Evolutionary conservation across 2,329 filamentous ascomycete genomes (phyloP).

Genomic region (Pseudogymnoascus destructans): DNA sequence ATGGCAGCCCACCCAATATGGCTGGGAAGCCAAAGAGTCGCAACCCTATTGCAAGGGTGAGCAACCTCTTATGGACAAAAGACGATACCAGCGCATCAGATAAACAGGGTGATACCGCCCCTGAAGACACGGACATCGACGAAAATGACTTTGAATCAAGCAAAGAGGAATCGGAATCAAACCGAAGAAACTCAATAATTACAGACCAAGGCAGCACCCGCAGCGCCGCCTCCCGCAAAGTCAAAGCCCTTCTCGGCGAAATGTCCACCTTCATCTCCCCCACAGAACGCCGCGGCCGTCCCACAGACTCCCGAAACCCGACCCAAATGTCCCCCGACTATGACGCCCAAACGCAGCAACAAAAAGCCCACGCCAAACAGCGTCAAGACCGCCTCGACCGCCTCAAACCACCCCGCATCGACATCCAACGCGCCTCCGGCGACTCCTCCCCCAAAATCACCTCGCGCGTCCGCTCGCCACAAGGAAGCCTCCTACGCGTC

Average conservation of each 20-base stretch:
- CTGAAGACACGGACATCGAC: conserved; percentile 36
- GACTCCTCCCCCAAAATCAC: conserved; percentile 18
- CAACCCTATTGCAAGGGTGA: conserved; percentile 48
- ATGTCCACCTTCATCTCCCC: conserved; percentile 40
- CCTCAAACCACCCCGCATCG: conserved; percentile 35
- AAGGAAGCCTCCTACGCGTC: conserved; percentile 17
- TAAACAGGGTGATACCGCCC: conserved; percentile 31
- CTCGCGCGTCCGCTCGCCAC: conserved; percentile 12
- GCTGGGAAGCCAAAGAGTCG: conserved; percentile 29
- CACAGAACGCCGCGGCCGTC: conserved; percentile 28
- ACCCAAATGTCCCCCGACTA: not conserved
- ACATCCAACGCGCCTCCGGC: conserved; percentile 29
- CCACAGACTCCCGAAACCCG: conserved; percentile 17
- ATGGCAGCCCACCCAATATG: conserved; percentile 2
- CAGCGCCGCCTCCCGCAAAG: not conserved
- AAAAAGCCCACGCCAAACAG: not conserved
- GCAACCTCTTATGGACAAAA: conserved; percentile 46
- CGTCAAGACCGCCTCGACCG: conserved; percentile 16
- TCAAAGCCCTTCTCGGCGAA: conserved; percentile 13
- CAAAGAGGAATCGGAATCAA: conserved; percentile 16
- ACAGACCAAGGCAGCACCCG: not conserved
- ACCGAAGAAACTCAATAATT: conserved; percentile 10
- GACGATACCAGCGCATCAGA: conserved; percentile 33
- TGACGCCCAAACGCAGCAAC: not conserved
- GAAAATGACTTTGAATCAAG: conserved; percentile 15